Evolutionary conservation across 192 early-diverging fungal genomes (phyloP).

Genomic region (Jimgerdemannia flammicorona): DNA sequence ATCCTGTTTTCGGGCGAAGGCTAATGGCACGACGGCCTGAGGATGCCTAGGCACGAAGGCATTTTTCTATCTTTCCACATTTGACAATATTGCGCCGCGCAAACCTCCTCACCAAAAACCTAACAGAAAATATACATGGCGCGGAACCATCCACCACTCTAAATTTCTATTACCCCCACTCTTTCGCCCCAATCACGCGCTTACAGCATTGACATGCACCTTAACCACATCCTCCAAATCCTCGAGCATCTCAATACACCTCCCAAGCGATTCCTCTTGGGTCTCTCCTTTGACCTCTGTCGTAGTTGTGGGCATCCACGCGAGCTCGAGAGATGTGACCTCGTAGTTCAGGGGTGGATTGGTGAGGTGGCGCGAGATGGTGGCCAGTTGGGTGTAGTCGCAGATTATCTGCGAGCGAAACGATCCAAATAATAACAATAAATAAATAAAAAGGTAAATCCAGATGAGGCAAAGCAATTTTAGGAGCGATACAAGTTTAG

Average conservation of each 20-base stretch:
- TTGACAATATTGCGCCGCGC: too few species aligned
- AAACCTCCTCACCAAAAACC: too few species aligned
- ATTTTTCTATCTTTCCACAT: too few species aligned
- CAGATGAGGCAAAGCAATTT: too few species aligned
- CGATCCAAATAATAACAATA: background rate
- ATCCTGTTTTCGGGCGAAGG: too few species aligned
- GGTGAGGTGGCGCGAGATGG: slow-evolving; percentile 40
- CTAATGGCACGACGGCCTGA: too few species aligned
- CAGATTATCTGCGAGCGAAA: slow-evolving; percentile 38
- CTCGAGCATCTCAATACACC: slow-evolving; percentile 52
- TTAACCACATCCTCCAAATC: slow-evolving; percentile 61
- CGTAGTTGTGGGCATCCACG: slow-evolving; percentile 47
- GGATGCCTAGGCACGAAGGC: too few species aligned
- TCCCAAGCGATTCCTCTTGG: slow-evolving; percentile 36
- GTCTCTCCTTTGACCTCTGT: slow-evolving; percentile 42
- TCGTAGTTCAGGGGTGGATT: slow-evolving; percentile 37
- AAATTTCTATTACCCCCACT: too few species aligned
- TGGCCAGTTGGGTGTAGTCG: slow-evolving; percentile 42
- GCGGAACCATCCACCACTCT: too few species aligned
- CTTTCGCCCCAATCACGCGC: too few species aligned
- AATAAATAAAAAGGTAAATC: background rate
- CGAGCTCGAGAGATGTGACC: slow-evolving; percentile 51
- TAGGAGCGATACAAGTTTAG: too few species aligned
- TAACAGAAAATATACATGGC: too few species aligned
- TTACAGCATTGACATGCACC: slow-evolving; percentile 45